phyloP scores from a whole-genome alignment of 148 eudicot genomes.

The Rhododendron ovatum region DNA sequence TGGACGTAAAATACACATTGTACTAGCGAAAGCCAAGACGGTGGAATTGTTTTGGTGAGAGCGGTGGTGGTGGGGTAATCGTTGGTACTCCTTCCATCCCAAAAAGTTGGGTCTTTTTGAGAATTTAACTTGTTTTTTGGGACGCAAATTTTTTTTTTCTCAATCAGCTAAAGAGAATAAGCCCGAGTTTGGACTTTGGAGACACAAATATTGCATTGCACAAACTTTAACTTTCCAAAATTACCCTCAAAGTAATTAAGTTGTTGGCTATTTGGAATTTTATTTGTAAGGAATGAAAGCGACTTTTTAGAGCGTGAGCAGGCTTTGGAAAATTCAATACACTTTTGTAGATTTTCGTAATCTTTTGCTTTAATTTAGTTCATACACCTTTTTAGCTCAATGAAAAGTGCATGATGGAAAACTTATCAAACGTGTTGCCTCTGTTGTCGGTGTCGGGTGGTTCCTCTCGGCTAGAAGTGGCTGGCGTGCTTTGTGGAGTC shows the following conservation, averaged over 20 bases:
- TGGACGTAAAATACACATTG: background rate
- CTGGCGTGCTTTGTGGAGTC: no score
- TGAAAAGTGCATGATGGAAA: background rate
- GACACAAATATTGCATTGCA: background rate
- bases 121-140: no score
- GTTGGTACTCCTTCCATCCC: background rate
- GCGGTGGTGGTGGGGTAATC: background rate
- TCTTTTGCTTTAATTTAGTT: background rate
- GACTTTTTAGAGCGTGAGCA: no score
- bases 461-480: no score
- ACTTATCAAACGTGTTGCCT: no score
- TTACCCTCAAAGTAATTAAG: background rate
- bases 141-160: background rate
- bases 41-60: background rate
- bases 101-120: no score
- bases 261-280: background rate
- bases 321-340: background rate
- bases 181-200: background rate
- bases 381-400: background rate
- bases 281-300: no score
- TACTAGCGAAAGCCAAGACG: background rate
- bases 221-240: background rate
- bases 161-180: background rate
- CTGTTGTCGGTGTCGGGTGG: no score
- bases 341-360: background rate